phyloP scores from a whole-genome alignment of 1,284 basidiomycete genomes.

The Irpex rosettiformis region DNA sequence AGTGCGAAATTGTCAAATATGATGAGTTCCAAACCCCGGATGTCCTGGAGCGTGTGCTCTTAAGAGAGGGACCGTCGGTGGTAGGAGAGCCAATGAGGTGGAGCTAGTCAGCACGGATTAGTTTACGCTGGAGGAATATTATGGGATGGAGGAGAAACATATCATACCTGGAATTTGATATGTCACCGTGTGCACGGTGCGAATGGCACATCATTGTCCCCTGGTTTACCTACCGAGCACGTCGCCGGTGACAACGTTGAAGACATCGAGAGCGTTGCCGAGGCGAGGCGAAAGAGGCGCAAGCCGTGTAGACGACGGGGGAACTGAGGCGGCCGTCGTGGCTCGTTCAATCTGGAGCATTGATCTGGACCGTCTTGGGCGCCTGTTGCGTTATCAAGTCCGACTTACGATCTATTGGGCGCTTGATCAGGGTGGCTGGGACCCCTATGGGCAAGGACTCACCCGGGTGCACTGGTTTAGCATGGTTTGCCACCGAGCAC shows the following conservation, averaged over 20 bases:
- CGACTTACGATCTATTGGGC: neutral
- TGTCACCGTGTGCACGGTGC: neutral
- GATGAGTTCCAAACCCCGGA: neutral
- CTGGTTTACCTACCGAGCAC: no score
- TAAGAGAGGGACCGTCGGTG: no score
- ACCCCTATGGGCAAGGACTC: no score
- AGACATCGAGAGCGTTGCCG: no score
- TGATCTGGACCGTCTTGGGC: neutral
- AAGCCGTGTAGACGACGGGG: no score
- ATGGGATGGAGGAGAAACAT: neutral
- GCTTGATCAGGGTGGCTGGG: neutral
- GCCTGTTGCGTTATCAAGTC: neutral
- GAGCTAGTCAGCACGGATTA: neutral
- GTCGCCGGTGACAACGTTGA: no score
- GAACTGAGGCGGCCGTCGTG: no score
- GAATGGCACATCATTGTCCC: no score
- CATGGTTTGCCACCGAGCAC: no score
- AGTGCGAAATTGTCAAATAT: neutral
- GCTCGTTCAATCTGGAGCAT: neutral
- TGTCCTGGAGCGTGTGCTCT: neutral
- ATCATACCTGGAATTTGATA: neutral
- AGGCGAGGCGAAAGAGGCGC: no score
- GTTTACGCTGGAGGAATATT: neutral
- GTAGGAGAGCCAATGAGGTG: neutral
- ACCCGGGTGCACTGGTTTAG: no score